These are phyloP conservation scores for Fusarium nygamai DNA, from an alignment of 2,329 filamentous ascomycete species.

Conservation along the genomic window DNA sequence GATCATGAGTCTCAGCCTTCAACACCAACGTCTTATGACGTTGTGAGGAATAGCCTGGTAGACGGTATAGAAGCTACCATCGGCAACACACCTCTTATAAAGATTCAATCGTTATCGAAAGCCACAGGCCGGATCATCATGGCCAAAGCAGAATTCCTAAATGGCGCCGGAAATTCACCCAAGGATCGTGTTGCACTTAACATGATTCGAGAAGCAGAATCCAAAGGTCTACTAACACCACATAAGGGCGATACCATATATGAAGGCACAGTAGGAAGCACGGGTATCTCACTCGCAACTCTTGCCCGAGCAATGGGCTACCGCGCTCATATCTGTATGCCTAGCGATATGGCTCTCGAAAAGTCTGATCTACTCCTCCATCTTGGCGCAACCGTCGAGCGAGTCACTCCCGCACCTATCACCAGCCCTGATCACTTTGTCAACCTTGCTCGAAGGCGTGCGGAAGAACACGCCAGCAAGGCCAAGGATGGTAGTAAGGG, in stretches of 20 bases:
- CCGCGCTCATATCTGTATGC: slow-evolving; percentile 96
- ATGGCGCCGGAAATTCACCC: slow-evolving; percentile 91
- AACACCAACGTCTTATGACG: slow-evolving; percentile 34
- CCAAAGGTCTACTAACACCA: slow-evolving; percentile 77
- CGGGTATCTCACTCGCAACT: slow-evolving; percentile 92
- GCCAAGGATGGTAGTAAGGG: slow-evolving; percentile 72
- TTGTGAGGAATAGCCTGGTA: slow-evolving; percentile 57
- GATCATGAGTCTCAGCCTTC: slow-evolving; percentile 58
- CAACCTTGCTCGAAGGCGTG: slow-evolving; percentile 84
- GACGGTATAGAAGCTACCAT: slow-evolving; percentile 92
- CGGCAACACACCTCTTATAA: slow-evolving; percentile 89
- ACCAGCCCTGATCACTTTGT: slow-evolving; percentile 95
- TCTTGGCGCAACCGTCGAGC: slow-evolving; percentile 91
- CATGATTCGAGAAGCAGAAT: slow-evolving; percentile 88
- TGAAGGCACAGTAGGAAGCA: slow-evolving; percentile 96
- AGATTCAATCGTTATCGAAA: slow-evolving; percentile 84
- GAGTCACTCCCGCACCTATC: slow-evolving; percentile 90
- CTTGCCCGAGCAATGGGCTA: slow-evolving; percentile 90
- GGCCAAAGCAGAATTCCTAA: slow-evolving; percentile 95
- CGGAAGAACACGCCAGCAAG: slow-evolving; percentile 74
- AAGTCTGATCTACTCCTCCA: slow-evolving; percentile 90
- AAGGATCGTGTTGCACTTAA: slow-evolving; percentile 94
- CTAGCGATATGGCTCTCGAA: slow-evolving; percentile 86
- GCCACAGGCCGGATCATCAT: slow-evolving; percentile 90
- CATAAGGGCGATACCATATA: slow-evolving; percentile 93